Base-by-base conservation (phyloP, 23 red algal species). In the Gracilariopsis chorda region DNA sequence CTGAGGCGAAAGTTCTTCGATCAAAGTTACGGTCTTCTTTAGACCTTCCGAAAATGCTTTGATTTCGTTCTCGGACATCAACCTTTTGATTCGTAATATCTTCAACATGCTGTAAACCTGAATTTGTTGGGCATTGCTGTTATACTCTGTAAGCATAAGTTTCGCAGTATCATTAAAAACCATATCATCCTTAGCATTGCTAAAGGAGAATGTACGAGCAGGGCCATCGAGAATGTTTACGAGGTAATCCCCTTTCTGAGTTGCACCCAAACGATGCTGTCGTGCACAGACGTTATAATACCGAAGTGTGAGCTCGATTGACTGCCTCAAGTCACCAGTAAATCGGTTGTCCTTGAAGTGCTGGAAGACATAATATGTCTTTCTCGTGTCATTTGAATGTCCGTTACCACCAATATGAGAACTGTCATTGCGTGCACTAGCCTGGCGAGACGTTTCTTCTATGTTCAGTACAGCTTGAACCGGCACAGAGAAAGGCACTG, bases 11-110 rank as follows among this genome's bases (percentile, higher is more conserved):
- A 87, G 60, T 21, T 51, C 44, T 16, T 74, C 48, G 45, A 87
- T 51, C 0, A 58, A n/a, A 33, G 36, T 63, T 46, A 87, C 44
- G 16, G 46, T 87, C 64, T 87, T 43, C 63, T 61, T 74, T 2
- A 87, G 64, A 37, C 83, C 83, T 39, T 73, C 64, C 37, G 64
- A 73, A n/a, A 51, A 21, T 27, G 37, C 43, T 52, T 14, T 4
- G 55, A 87, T 51, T 42, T 87, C 83, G 44, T 73, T 58, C 48
- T 87, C 83, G 6, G 83, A 87, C 83, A 87, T 87, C 8, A 67
- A 34, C 21, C 9, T 51, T 52, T 87, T 64, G 14, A 87, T 45
- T 21, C 83, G 63, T 52, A 87, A 16, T 2, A 24, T 58, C 11
- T 73, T 63, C 29, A 72, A 63, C 2, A 75, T 57, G 30, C 39